Percentiles rank a stretch among this genome's conserved stretches.
phyloP scores from a whole-genome alignment of 1,139 yeast species.

The Kodamaea alishanica region DNA sequence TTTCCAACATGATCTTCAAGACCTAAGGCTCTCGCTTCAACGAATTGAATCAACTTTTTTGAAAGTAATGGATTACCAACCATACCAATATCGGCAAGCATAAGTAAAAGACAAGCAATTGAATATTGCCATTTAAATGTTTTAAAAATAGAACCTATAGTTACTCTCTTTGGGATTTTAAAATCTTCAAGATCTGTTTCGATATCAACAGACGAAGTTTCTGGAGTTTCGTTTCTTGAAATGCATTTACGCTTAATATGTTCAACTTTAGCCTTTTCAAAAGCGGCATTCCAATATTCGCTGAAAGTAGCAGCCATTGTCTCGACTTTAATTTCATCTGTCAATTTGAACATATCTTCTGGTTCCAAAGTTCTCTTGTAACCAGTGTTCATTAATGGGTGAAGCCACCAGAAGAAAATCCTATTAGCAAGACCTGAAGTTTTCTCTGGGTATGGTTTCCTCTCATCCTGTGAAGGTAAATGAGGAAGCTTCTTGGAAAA shows the following conservation, averaged over 20 bases:
- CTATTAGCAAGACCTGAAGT: constrained; percentile 35
- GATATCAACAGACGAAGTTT: constrained; percentile 15
- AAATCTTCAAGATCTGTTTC: constrained; percentile 26
- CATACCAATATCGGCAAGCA: constrained; percentile 16
- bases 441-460: constrained; percentile 33
- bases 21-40: constrained; percentile 30
- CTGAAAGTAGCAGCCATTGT: constrained; percentile 31
- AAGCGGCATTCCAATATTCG: constrained; percentile 19
- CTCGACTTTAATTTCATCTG: constrained; percentile 37
- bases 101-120: constrained; percentile 19
- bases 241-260: constrained; percentile 22
- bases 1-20: constrained; percentile 20
- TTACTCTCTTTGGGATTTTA: constrained; percentile 12
- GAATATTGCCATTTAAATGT: constrained; percentile 30
- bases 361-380: constrained; percentile 49
- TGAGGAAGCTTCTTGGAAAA: constrained; percentile 37
- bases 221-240: constrained; percentile 24
- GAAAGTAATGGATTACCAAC: constrained; percentile 32
- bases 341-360: constrained; percentile 40
- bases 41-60: constrained; percentile 40
- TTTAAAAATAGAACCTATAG: constrained; percentile 20
- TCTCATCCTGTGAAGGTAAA: constrained; percentile 37
- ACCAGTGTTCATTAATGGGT: constrained; percentile 47
- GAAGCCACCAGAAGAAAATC: constrained; percentile 49
- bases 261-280: constrained; percentile 18